These are phyloP conservation scores for Dichotomocladium elegans DNA, from an alignment of 371 early-diverging fungal species.

Conservation along the genomic window DNA sequence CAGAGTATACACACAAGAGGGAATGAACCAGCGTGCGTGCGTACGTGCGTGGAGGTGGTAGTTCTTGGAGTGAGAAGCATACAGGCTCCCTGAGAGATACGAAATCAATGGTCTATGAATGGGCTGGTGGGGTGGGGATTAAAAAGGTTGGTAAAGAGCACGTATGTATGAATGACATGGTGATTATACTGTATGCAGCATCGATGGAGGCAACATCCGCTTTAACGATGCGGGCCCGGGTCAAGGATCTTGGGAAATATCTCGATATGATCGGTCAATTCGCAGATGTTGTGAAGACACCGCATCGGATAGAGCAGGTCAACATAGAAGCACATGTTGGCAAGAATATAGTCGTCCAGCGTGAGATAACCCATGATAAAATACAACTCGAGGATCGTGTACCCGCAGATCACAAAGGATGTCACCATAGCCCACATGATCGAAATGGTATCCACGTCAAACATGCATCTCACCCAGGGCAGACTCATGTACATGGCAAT, in stretches of 20 bases:
- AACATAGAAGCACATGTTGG: conserved; percentile 32
- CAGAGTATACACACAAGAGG: too few relatives aligned
- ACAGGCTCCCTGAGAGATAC: too few relatives aligned
- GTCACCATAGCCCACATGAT: conserved; percentile 31
- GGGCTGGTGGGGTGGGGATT: too few relatives aligned
- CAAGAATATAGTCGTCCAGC: conserved; percentile 33
- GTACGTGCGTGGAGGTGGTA: too few relatives aligned
- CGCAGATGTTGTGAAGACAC: conserved; percentile 42
- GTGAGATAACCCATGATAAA: conserved; percentile 33
- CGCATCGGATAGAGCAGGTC: conserved; percentile 45
- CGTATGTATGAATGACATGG: too few relatives aligned
- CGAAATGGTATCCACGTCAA: conserved; percentile 14
- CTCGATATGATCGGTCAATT: conserved; percentile 33
- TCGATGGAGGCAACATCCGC: neutral
- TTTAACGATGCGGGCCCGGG: conserved; percentile 4
- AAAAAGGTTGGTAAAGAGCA: too few relatives aligned
- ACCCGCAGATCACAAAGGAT: conserved; percentile 24
- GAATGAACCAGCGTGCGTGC: too few relatives aligned
- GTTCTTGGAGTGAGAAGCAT: too few relatives aligned
- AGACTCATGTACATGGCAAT: conserved; percentile 23
- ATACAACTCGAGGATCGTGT: conserved; percentile 40
- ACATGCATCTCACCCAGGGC: conserved; percentile 16
- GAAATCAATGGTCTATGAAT: too few relatives aligned
- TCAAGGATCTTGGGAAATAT: conserved; percentile 8
- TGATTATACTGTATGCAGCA: too few relatives aligned